Evolutionary conservation across 805 yeast species (phyloP), one percentile per base, ranked within the genome.

Genomic region (Kodamaea sagamina): DNA sequence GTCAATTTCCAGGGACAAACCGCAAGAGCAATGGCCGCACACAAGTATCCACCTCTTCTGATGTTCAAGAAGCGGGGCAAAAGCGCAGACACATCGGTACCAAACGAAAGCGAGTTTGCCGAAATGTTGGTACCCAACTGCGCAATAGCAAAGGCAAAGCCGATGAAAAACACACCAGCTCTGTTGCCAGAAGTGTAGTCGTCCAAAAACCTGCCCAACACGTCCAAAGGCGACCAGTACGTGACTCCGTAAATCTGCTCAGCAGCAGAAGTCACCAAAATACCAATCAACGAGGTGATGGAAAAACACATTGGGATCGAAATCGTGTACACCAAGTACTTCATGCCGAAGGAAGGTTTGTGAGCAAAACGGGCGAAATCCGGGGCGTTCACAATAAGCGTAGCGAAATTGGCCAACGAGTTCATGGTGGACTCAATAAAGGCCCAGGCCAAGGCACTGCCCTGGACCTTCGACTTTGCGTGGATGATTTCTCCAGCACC

Each of bases 311-410:
- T 47, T 26, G 96, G 96, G 48, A 89, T 79, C 2, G 92, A 72
- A 29, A 84, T 55, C 16, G 79, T 81, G 53, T 68, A 68, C 13
- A 68, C 72, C 39, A 67, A 48, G 43, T 68, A 68, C 48, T 68
- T 69, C 60, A 70, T 62, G 28, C 63, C 52, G 42, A 65, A 66
- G 4, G 69, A 55, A 7, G 71, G 68, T 44, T 58, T 65, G 49
- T 72, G 76, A 7, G 95, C 85, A 66, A 88, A 84, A 63, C 97
- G 79, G 18, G 95, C 76, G 63, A 89, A 89, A 70, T 89, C 97
- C 1, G 96, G 95, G 11, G 93, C 86, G 65, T 89, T 89, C 42
- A 85, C 77, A 57, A 89, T 85, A 55, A 89, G 74, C n/a, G 96
- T 85, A 4, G 95, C 93, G 58, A 89, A 89, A 65, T 88, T 89